Evolutionary conservation across 306 rosid genomes (phyloP).

Genomic region (Clitoria ternatea): DNA sequence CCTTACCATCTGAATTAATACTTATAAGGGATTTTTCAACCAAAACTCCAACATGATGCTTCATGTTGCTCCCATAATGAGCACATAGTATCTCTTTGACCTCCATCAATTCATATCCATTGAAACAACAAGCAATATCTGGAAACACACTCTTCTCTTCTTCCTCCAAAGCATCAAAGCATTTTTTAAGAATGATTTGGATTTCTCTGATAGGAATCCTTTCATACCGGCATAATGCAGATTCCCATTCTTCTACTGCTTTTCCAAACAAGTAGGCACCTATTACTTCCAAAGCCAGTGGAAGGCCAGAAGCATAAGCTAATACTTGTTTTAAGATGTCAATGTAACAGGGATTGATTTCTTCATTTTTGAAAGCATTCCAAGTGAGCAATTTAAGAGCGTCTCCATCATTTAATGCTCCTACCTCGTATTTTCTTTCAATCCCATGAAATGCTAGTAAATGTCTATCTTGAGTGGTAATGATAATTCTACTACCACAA

Average conservation of each 20-base stretch:
- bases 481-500: constrained; percentile 20
- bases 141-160: constrained; percentile 1
- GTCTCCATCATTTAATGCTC: neutral
- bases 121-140: constrained; percentile 21
- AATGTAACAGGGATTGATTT: neutral
- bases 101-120: neutral
- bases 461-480: constrained; percentile 20
- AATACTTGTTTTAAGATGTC: neutral
- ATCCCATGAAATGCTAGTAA: constrained; percentile 5
- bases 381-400: constrained; percentile 25
- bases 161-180: neutral
- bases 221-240: neutral
- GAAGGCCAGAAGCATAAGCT: constrained; percentile 16
- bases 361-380: constrained; percentile 11
- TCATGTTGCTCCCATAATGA: neutral
- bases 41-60: neutral
- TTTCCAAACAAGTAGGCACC: constrained; percentile 13
- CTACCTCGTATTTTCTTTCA: neutral
- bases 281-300: constrained; percentile 23
- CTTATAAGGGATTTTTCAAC: constrained; percentile 20
- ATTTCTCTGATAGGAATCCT: neutral
- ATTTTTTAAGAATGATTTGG: neutral
- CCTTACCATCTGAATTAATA: neutral
- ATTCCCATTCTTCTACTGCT: neutral
- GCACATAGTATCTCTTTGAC: neutral